These are phyloP conservation scores for Lichtheimia ramosa DNA, from an alignment of 371 early-diverging fungal genomes.

Conservation along the genomic window DNA sequence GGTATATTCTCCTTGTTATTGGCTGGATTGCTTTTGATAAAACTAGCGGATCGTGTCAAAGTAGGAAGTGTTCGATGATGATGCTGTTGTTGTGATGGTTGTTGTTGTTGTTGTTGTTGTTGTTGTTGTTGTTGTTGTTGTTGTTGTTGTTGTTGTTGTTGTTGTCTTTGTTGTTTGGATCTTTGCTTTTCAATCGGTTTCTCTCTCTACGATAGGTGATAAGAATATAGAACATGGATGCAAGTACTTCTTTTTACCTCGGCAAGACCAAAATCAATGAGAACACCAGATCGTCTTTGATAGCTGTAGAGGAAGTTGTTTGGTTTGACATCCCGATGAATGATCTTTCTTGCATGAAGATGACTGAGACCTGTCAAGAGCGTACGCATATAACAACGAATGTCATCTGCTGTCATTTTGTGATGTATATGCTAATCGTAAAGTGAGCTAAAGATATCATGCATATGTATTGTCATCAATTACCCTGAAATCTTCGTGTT, in stretches of 20 bases:
- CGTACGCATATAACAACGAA: conserved; percentile 79
- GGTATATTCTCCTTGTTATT: conserved; percentile 1
- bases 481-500: conserved; percentile 86
- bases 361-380: conserved; percentile 74
- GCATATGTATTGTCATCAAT: conserved; percentile 1
- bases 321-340: conserved; percentile 98
- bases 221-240: background rate
- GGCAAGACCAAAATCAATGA: conserved; percentile 99
- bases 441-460: background rate
- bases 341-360: conserved; percentile 71
- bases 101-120: too few relatives aligned
- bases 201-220: too few relatives aligned
- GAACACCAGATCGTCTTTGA: conserved; percentile 68
- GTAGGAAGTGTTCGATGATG: background rate
- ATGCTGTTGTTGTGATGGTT: background rate
- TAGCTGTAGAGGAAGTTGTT: conserved; percentile 92
- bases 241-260: conserved; percentile 37
- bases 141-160: background rate
- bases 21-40: background rate
- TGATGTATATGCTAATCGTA: conserved; percentile 55
- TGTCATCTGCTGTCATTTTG: conserved; percentile 67
- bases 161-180: background rate
- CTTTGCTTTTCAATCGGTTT: background rate
- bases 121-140: background rate
- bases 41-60: background rate